These are phyloP conservation scores for Rhizopus stolonifer DNA, from an alignment of 371 early-diverging fungal genomes.

Conservation along the genomic window DNA sequence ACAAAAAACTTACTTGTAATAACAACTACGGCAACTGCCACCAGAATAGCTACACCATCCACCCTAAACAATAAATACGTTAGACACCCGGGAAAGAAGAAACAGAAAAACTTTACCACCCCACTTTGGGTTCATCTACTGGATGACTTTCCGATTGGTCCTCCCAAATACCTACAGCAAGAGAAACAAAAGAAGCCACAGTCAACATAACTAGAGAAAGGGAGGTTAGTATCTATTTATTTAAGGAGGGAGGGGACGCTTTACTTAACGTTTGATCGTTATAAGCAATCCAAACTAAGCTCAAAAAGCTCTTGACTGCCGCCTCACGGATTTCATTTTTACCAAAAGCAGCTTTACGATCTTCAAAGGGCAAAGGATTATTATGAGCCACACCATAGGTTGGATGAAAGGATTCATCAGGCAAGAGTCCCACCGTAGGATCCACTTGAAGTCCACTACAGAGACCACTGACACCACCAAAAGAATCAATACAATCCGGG, in stretches of 20 bases:
- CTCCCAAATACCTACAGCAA: slow-evolving; percentile 79
- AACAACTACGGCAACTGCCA: slow-evolving; percentile 76
- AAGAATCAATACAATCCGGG: slow-evolving; percentile 44
- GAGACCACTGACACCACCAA: slow-evolving; percentile 61
- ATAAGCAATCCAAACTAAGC: slow-evolving; percentile 57
- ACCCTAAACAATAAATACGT: slow-evolving; percentile 43
- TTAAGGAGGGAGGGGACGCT: neutral
- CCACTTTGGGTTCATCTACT: slow-evolving; percentile 48
- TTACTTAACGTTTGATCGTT: slow-evolving; percentile 54
- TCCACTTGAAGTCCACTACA: slow-evolving; percentile 60
- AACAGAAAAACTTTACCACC: slow-evolving; percentile 37
- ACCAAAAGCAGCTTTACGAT: slow-evolving; percentile 52
- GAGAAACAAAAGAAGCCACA: slow-evolving; percentile 75
- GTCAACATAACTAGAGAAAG: slow-evolving; percentile 59
- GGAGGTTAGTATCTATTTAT: neutral
- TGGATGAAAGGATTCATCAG: slow-evolving; percentile 55
- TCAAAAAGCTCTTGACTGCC: slow-evolving; percentile 57
- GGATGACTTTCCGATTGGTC: slow-evolving; percentile 56
- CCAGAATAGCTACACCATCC: slow-evolving; percentile 70
- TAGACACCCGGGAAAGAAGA: too few species aligned
- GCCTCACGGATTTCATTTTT: slow-evolving; percentile 61
- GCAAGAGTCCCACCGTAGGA: slow-evolving; percentile 58
- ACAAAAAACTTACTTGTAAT: slow-evolving; percentile 59
- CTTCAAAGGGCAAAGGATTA: slow-evolving; percentile 22
- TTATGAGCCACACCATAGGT: slow-evolving; percentile 10